Conservation (phyloP, 257 asterid genomes). For the Nicotiana tomentosiformis region DNA sequence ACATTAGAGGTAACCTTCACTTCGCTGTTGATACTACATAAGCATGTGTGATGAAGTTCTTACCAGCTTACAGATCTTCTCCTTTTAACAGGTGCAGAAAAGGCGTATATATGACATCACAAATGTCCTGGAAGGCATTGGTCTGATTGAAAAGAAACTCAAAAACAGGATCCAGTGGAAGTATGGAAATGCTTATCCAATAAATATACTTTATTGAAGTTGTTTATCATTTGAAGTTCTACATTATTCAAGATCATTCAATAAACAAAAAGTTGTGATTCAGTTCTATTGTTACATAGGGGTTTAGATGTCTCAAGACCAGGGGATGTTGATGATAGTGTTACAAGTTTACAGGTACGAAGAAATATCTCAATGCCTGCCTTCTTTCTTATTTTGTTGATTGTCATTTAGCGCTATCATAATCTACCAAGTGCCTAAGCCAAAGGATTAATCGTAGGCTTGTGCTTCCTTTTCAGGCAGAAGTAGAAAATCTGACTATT, state of each 20-base stretch:
- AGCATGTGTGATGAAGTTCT: constrained; percentile 4
- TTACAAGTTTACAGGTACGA: constrained; percentile 70
- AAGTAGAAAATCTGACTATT: constrained; percentile 28
- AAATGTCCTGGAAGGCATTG: constrained; percentile 94
- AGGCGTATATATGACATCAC: constrained; percentile 97
- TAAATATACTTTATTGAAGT: background rate
- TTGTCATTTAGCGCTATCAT: background rate
- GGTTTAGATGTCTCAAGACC: constrained; percentile 75
- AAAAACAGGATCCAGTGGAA: constrained; percentile 97
- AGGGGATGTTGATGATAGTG: constrained; percentile 68
- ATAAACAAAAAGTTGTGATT: constrained; percentile 20
- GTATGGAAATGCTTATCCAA: constrained; percentile 41
- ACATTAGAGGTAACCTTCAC: constrained; percentile 61
- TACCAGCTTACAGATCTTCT: constrained; percentile 21
- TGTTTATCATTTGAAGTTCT: background rate
- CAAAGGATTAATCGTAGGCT: background rate
- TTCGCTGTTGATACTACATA: constrained; percentile 12
- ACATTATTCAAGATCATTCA: constrained; percentile 10
- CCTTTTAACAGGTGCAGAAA: constrained; percentile 74
- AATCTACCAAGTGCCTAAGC: background rate
- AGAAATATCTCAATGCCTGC: background rate
- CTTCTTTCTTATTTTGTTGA: background rate
- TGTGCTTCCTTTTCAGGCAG: constrained; percentile 24
- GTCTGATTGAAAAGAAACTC: constrained; percentile 89
- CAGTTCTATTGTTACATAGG: constrained; percentile 37